Conservation (phyloP, 2,329 filamentous ascomycete species). For the Aspergillus felis region DNA sequence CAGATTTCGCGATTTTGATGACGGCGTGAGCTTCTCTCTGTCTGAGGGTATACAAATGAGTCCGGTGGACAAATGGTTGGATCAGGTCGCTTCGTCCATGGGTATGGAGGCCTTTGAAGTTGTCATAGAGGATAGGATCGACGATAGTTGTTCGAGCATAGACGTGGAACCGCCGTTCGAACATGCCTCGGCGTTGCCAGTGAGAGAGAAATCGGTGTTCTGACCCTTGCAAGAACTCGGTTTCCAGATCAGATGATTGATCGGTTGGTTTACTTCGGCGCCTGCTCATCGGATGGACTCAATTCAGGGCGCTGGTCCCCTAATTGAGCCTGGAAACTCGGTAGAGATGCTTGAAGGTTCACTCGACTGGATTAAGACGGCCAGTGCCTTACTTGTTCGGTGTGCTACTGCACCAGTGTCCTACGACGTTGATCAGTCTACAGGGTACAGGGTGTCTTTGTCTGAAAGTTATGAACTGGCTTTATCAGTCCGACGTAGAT, state of each 20-base stretch:
- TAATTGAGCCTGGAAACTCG: background rate
- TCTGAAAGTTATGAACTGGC: slow-evolving; percentile 14
- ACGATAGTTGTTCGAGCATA: background rate
- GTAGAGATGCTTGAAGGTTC: background rate
- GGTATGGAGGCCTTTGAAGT: slow-evolving; percentile 19
- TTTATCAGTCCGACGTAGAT: slow-evolving; percentile 22
- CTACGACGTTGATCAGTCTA: background rate
- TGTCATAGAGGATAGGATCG: slow-evolving; percentile 1
- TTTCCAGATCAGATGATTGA: background rate
- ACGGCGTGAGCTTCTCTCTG: background rate
- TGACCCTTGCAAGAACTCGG: background rate
- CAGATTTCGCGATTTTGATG: slow-evolving; percentile 1
- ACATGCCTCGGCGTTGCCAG: background rate
- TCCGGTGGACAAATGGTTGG: slow-evolving; percentile 17
- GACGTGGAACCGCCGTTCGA: background rate
- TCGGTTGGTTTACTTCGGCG: background rate
- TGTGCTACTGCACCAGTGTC: background rate
- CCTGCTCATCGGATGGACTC: background rate
- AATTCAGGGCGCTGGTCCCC: background rate
- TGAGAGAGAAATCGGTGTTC: background rate
- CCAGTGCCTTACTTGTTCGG: background rate
- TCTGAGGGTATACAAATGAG: background rate
- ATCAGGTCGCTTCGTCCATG: slow-evolving; percentile 21
- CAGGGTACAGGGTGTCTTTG: background rate
- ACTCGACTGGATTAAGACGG: background rate